Base-by-base conservation (phyloP, 2,329 filamentous ascomycete genomes). In the Xylaria sp. region DNA sequence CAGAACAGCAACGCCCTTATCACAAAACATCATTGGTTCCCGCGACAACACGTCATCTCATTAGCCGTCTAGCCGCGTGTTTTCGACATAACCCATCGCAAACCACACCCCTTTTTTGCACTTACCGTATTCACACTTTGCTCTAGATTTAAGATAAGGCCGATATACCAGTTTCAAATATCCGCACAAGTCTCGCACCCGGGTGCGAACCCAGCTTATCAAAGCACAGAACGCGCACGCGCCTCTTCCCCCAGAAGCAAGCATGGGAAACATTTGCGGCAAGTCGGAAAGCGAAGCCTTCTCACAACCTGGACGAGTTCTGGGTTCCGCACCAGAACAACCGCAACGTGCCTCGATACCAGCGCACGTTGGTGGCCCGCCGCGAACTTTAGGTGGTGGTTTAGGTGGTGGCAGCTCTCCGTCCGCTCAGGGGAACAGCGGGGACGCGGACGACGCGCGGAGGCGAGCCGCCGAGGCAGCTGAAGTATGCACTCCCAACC, bases 221-320 rank as follows among this genome's bases (percentile, higher is more conserved):
- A 26, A 13, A 11, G 44, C 23, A 20, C n/a, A n/a, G n/a, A n/a
- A 17, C 20, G 20, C 10, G 17, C 23, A n/a, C 38, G 13, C 11
- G 6, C 33, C 31, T 36, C 28, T 31, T 33, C 42, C 28, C 7
- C 5, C 11, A 20, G 4, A 28, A 28, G 40, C 28, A 17, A 59
- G 49, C 10, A 97, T 97, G 94, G 94, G 94, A 68, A 95, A 93
- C 79, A 86, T 93, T 81, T 97, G 93, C 83, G 92, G 93, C 78
- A 94, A 93, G 80, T 86, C 85, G 67, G 83, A 88, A 38, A 82
- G 87, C 71, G 89, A 92, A 74, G 84, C 88, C 79, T 96, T 94
- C 83, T 82, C 88, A 61, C 87, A 88, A 63, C 90, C 92, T 58
- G 93, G 93, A 68, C 91, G 93, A 63, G 87, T 89, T 44, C 85